phyloP scores from a whole-genome alignment of 2,329 filamentous ascomycete genomes.

The Aspergillus arachidicola region DNA sequence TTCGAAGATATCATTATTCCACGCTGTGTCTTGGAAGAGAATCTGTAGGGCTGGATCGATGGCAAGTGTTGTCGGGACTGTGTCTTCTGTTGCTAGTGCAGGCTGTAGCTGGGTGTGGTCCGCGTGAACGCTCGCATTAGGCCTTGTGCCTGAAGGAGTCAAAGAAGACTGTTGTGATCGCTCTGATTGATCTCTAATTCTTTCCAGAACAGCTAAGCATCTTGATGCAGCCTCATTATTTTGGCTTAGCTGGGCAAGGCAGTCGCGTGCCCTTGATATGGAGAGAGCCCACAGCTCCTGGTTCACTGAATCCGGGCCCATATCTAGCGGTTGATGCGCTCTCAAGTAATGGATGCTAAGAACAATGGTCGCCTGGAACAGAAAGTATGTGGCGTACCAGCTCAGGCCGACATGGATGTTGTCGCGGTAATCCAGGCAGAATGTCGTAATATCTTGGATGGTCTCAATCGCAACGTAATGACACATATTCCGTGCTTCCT shows the following conservation, averaged over 20 bases:
- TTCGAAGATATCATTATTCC: conserved; percentile 18
- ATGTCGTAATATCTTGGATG: conserved; percentile 22
- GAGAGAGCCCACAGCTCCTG: conserved; percentile 18
- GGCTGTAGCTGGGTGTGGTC: not conserved
- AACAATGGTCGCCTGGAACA: conserved; percentile 26
- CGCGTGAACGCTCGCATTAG: not conserved
- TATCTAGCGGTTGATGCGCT: not conserved
- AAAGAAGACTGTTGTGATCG: not conserved
- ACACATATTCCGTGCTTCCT: conserved; percentile 23
- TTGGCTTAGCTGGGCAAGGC: conserved; percentile 13
- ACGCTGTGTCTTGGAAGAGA: conserved; percentile 19
- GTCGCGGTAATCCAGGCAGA: conserved; percentile 14
- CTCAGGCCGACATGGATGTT: conserved; percentile 18
- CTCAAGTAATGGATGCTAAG: conserved; percentile 15
- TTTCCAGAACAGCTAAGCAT: conserved; percentile 19
- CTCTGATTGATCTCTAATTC: conserved; percentile 10
- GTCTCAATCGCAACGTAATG: conserved; percentile 21
- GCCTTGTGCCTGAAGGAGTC: no score
- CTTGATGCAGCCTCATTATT: conserved; percentile 17
- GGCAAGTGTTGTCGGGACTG: not conserved
- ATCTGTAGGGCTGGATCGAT: conserved; percentile 23
- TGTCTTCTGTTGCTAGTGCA: no score
- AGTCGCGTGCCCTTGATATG: conserved; percentile 14
- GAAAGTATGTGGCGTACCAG: conserved; percentile 29
- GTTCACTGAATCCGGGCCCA: no score